Percentiles rank a stretch among this genome's conserved stretches.
Conservation (phyloP, 805 yeast genomes). For the Sungouiella blattae region DNA sequence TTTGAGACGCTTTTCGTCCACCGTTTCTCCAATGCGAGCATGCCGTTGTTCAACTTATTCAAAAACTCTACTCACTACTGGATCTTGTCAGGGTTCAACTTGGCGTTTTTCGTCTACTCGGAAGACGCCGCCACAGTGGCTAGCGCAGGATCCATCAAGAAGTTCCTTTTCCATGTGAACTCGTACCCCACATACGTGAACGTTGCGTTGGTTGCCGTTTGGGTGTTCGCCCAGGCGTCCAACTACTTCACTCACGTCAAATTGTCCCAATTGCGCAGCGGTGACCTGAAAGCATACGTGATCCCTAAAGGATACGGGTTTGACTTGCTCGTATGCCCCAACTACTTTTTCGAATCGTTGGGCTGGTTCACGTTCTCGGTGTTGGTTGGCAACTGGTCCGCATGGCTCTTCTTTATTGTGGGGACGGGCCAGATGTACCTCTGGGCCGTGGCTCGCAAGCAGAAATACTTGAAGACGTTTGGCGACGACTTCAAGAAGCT, state of each 20-base stretch:
- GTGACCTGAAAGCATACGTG: conserved; percentile 50
- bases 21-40: conserved; percentile 80
- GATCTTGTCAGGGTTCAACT: conserved; percentile 72
- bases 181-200: conserved; percentile 31
- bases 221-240: conserved; percentile 62
- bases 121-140: conserved; percentile 10
- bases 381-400: conserved; percentile 73
- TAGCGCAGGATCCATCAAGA: conserved; percentile 19
- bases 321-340: conserved; percentile 80
- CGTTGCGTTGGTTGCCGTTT: conserved; percentile 38
- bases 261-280: conserved; percentile 55
- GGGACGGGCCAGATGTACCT: conserved; percentile 80
- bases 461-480: conserved; percentile 59
- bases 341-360: conserved; percentile 83
- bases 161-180: conserved; percentile 43
- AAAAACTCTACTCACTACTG: conserved; percentile 91
- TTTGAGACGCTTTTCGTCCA: conserved; percentile 83
- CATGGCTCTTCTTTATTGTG: conserved; percentile 66
- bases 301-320: conserved; percentile 88
- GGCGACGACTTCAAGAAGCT: conserved; percentile 76
- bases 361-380: conserved; percentile 72
- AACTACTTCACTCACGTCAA: conserved; percentile 71
- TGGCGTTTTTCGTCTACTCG: conserved; percentile 49
- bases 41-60: conserved; percentile 86
- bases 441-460: conserved; percentile 90